These are phyloP conservation scores for Fusarium gaditjirri DNA, from an alignment of 2,329 filamentous ascomycete species.

Conservation along the genomic window DNA sequence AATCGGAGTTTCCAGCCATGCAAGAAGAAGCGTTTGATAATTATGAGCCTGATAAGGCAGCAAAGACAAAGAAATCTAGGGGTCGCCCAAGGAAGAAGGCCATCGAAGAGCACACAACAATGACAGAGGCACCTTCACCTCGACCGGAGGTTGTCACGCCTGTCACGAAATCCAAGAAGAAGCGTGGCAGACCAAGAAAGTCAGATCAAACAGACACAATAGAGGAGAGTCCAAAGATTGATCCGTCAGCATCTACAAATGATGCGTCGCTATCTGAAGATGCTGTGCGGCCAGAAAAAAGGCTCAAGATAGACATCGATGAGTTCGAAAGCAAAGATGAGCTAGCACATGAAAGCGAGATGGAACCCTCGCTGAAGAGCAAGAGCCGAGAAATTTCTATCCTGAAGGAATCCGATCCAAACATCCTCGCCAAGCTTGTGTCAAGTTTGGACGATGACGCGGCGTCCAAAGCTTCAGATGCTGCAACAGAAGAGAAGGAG, in stretches of 20 bases:
- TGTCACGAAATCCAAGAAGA: constrained; percentile 46
- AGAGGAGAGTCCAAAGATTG: constrained; percentile 12
- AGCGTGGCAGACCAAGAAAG: constrained; percentile 57
- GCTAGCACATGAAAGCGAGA: not conserved
- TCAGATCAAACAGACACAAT: constrained; percentile 34
- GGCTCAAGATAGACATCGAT: not conserved
- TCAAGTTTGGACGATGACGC: constrained; percentile 2
- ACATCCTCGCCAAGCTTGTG: not conserved
- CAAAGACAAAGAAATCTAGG: constrained; percentile 45
- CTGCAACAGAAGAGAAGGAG: constrained; percentile 4
- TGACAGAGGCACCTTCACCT: constrained; percentile 9
- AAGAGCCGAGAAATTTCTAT: not conserved
- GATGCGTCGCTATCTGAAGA: constrained; percentile 15
- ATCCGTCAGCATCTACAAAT: not conserved
- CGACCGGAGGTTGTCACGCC: constrained; percentile 14
- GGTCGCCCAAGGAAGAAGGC: constrained; percentile 49
- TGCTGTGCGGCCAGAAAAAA: constrained; percentile 8
- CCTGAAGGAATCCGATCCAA: constrained; percentile 24
- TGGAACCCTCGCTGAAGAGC: not conserved
- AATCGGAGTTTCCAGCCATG: not conserved
- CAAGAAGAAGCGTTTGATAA: not conserved
- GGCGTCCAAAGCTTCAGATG: not conserved
- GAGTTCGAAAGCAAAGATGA: constrained; percentile 10
- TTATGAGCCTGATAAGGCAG: constrained; percentile 28
- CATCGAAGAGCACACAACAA: constrained; percentile 12